Conservation (phyloP, 805 yeast species). For the Ogataea wickerhamii region DNA sequence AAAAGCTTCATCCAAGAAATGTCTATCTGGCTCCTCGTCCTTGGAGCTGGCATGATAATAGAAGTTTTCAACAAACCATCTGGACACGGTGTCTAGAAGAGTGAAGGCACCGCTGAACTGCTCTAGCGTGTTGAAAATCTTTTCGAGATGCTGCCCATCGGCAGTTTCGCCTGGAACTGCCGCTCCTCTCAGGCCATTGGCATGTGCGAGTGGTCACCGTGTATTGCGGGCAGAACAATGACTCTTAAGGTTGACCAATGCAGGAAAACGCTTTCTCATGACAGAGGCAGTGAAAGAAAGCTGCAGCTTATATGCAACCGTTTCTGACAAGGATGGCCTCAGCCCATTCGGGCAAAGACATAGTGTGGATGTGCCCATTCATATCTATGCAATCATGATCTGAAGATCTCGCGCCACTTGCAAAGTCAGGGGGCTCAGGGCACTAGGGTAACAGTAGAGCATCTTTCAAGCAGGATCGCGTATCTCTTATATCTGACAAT, state of each 20-base stretch:
- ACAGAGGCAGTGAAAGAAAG: slow-evolving; percentile 20
- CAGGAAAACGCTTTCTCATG: slow-evolving; percentile 8
- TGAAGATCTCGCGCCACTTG: no score
- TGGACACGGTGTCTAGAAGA: slow-evolving; percentile 22
- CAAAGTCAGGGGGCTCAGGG: no score
- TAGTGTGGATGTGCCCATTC: slow-evolving; percentile 23
- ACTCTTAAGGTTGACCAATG: slow-evolving; percentile 22
- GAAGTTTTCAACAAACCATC: slow-evolving; percentile 28
- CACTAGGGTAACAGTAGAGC: no score
- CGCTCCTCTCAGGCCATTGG: slow-evolving; percentile 27
- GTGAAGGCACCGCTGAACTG: slow-evolving; percentile 17
- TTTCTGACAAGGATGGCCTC: slow-evolving; percentile 23
- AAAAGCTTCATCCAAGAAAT: slow-evolving; percentile 28
- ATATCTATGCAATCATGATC: no score
- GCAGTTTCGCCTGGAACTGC: slow-evolving; percentile 24
- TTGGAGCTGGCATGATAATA: slow-evolving; percentile 24
- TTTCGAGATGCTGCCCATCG: slow-evolving; percentile 19
- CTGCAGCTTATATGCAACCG: slow-evolving; percentile 21
- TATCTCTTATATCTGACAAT: no score
- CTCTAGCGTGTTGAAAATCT: slow-evolving; percentile 22
- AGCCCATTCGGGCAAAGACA: slow-evolving; percentile 14
- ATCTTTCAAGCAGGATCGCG: no score
- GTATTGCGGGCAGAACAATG: slow-evolving; percentile 30
- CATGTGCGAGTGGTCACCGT: slow-evolving; percentile 27
- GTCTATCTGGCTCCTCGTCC: slow-evolving; percentile 25